phyloP scores from a whole-genome alignment of 163 green algal genomes.

The Prototheca cutis region DNA sequence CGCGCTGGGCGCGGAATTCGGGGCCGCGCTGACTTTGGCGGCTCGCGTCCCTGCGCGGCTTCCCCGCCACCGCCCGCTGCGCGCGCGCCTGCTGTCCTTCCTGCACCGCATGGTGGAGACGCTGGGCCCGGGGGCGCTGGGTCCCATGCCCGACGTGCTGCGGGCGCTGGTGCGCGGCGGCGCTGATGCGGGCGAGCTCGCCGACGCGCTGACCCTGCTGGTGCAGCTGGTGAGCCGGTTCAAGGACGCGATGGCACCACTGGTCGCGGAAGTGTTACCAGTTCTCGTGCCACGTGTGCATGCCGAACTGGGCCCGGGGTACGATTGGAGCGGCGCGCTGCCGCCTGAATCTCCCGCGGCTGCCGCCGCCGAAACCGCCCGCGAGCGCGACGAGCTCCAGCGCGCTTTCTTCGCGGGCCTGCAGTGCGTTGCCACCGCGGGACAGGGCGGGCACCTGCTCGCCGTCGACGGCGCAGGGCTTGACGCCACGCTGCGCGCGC shows the following conservation, averaged over 20 bases:
- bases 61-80: slow-evolving; percentile 46
- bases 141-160: slow-evolving; percentile 52
- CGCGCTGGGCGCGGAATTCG: slow-evolving; percentile 39
- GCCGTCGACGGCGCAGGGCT: slow-evolving; percentile 10
- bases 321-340: slow-evolving; percentile 63
- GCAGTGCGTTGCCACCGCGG: slow-evolving; percentile 21
- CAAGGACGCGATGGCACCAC: slow-evolving; percentile 17
- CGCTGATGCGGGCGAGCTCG: slow-evolving; percentile 24
- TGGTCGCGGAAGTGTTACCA: slow-evolving; percentile 38
- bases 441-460: slow-evolving; percentile 1
- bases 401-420: slow-evolving; percentile 49
- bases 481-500: background rate
- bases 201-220: slow-evolving; percentile 52
- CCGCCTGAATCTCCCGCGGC: slow-evolving; percentile 9
- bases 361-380: slow-evolving; percentile 46
- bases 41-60: slow-evolving; percentile 15
- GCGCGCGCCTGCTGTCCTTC: slow-evolving; percentile 65
- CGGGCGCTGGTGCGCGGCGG: slow-evolving; percentile 42
- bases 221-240: slow-evolving; percentile 55
- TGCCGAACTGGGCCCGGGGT: slow-evolving; percentile 43
- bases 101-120: slow-evolving; percentile 79
- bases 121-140: slow-evolving; percentile 46
- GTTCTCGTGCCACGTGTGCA: slow-evolving; percentile 42
- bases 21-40: slow-evolving; percentile 6
- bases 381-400: slow-evolving; percentile 70